phyloP scores from a whole-genome alignment of 2,329 filamentous ascomycete genomes.

The Monosporascus sp. region DNA sequence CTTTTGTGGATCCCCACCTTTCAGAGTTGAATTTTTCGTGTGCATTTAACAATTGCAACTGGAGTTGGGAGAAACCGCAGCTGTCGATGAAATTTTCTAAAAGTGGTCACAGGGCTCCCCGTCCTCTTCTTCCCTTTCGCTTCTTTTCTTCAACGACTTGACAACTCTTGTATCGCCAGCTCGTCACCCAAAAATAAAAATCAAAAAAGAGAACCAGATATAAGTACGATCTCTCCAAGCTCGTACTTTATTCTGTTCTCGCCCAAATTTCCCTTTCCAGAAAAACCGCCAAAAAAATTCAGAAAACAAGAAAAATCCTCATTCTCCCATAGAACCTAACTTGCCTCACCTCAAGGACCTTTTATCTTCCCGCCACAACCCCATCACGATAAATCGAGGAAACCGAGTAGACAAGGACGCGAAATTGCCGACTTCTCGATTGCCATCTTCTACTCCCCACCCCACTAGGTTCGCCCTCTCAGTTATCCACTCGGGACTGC shows the following conservation, averaged over 20 bases:
- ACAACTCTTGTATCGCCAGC: constrained; percentile 43
- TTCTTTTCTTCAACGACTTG: constrained; percentile 37
- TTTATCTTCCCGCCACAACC: not conserved
- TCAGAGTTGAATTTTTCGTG: constrained; percentile 4
- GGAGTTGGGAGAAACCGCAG: not conserved
- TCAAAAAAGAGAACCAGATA: constrained; percentile 43
- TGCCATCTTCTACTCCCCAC: not conserved
- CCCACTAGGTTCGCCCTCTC: not conserved
- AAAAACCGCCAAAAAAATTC: constrained; percentile 54
- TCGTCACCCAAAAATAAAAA: constrained; percentile 38
- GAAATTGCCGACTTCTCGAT: not conserved
- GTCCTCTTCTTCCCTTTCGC: constrained; percentile 29
- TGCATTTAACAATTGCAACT: not conserved
- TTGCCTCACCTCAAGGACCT: constrained; percentile 2
- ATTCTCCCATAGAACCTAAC: constrained; percentile 9
- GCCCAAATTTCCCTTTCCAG: constrained; percentile 42
- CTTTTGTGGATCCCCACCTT: not conserved
- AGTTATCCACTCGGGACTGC: not conserved
- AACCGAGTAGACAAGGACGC: not conserved
- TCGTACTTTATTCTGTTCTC: constrained; percentile 57
- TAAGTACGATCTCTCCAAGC: constrained; percentile 41
- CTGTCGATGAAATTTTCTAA: constrained; percentile 8
- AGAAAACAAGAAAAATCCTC: constrained; percentile 48
- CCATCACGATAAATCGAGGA: not conserved
- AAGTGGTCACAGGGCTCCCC: constrained; percentile 8